Evolutionary conservation across 768 basidiomycete genomes (phyloP).

Genomic region (Termitomyces sp.): DNA sequence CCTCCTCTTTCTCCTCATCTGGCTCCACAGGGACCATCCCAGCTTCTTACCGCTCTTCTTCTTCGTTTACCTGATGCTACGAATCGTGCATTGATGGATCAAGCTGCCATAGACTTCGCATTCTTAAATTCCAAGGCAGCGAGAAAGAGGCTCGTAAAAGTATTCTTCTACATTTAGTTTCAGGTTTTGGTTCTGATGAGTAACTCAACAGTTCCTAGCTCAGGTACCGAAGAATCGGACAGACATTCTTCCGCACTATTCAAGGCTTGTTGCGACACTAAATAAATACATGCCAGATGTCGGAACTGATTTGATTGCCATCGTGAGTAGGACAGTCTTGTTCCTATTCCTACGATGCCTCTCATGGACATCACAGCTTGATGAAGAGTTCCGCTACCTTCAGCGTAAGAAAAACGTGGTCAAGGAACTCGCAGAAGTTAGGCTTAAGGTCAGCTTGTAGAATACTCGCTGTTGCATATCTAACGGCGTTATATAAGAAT

Average conservation of each 20-base stretch:
- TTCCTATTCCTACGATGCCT: background rate
- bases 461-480: background rate
- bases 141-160: constrained; percentile 85
- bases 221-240: constrained; percentile 84
- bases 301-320: constrained; percentile 73
- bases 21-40: constrained; percentile 86
- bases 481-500: constrained; percentile 52
- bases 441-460: constrained; percentile 61
- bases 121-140: constrained; percentile 97
- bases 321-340: constrained; percentile 45
- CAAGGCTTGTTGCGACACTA: constrained; percentile 82
- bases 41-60: constrained; percentile 85
- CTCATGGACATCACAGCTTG: constrained; percentile 51
- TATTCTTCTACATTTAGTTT: constrained; percentile 22
- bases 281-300: constrained; percentile 93
- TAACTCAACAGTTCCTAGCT: constrained; percentile 60
- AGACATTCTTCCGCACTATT: constrained; percentile 91
- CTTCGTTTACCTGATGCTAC: constrained; percentile 93
- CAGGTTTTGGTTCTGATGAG: background rate
- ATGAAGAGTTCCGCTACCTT: constrained; percentile 94
- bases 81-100: constrained; percentile 84
- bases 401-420: constrained; percentile 93
- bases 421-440: constrained; percentile 80
- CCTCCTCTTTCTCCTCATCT: constrained; percentile 66
- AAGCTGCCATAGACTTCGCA: constrained; percentile 92